Conservation (phyloP, 2,329 filamentous ascomycete genomes). For the Curvularia sp. region DNA sequence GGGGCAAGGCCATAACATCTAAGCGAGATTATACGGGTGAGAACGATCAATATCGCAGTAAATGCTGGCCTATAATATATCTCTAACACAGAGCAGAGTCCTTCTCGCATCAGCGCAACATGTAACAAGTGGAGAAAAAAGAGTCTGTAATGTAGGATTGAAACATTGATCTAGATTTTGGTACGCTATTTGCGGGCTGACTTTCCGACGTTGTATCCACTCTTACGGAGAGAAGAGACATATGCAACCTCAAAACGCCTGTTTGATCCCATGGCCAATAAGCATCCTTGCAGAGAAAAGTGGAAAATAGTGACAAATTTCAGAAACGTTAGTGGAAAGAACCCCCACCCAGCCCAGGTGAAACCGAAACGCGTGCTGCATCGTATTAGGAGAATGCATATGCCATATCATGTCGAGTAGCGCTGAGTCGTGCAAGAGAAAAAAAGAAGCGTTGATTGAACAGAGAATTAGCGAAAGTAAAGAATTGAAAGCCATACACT, state of each 20-base stretch:
- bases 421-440: background rate
- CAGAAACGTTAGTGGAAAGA: background rate
- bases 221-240: background rate
- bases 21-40: background rate
- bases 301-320: background rate
- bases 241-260: background rate
- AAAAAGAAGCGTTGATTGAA: conserved; percentile 12
- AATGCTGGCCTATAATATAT: background rate
- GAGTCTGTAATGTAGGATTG: background rate
- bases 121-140: background rate
- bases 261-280: background rate
- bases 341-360: background rate
- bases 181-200: background rate
- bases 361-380: conserved; percentile 10
- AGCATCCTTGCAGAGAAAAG: background rate
- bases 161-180: background rate
- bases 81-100: background rate
- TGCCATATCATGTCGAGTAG: conserved; percentile 5
- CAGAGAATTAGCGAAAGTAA: conserved; percentile 36
- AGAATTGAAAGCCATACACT: conserved; percentile 15
- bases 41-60: background rate
- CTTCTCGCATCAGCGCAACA: background rate
- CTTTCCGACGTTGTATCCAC: background rate
- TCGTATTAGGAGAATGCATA: conserved; percentile 3
- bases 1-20: background rate